Conservation (phyloP, 768 basidiomycete genomes). For the Pisolithus microcarpus region DNA sequence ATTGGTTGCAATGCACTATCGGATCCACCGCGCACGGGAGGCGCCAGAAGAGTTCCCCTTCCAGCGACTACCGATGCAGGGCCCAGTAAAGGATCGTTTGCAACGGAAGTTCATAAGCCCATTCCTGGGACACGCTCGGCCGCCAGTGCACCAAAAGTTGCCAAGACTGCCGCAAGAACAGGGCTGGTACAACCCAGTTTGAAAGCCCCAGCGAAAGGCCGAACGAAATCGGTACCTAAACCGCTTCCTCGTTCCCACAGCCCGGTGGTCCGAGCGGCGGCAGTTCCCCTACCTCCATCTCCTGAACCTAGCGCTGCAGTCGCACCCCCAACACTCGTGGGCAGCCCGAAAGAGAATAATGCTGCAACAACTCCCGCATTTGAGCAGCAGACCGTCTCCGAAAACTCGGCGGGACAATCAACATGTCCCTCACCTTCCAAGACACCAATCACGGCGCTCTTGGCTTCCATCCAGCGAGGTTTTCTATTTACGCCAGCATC, state of each 20-base stretch:
- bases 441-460: slow-evolving; percentile 62
- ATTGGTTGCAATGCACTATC: slow-evolving; percentile 19
- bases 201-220: background rate
- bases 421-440: slow-evolving; percentile 21
- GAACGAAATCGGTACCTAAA: background rate
- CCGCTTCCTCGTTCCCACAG: slow-evolving; percentile 3
- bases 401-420: background rate
- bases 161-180: background rate
- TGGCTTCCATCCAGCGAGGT: slow-evolving; percentile 56
- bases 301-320: background rate
- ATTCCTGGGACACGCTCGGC: slow-evolving; percentile 5
- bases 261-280: slow-evolving; percentile 13
- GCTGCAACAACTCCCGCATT: background rate
- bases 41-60: slow-evolving; percentile 28
- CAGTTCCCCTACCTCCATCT: slow-evolving; percentile 7
- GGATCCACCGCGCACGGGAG: slow-evolving; percentile 15
- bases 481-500: slow-evolving; percentile 61
- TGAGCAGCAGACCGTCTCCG: background rate
- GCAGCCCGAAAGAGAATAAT: background rate
- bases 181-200: background rate
- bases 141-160: slow-evolving; percentile 3
- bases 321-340: background rate
- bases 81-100: slow-evolving; percentile 1
- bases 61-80: slow-evolving; percentile 10
- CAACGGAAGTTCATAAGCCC: slow-evolving; percentile 1